These are phyloP conservation scores for Penicillium fimorum DNA, from an alignment of 495 filamentous ascomycete species.

Conservation along the genomic window DNA sequence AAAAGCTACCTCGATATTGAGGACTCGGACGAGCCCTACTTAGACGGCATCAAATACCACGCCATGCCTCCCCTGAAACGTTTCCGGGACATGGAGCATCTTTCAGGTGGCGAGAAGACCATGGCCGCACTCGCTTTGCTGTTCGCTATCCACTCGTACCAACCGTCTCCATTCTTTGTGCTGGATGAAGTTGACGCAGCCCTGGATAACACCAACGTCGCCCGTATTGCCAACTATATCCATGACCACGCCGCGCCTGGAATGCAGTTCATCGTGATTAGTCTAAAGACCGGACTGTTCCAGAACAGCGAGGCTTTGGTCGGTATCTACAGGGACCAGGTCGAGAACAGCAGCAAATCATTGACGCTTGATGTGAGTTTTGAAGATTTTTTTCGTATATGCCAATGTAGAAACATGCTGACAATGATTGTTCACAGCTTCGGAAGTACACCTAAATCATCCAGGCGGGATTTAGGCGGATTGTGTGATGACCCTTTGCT, in stretches of 20 bases:
- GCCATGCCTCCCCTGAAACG: constrained; percentile 98
- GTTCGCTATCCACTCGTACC: constrained; percentile 93
- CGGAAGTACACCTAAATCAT: constrained; percentile 45
- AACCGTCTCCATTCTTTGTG: constrained; percentile 95
- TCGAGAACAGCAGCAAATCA: constrained; percentile 80
- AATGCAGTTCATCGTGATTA: constrained; percentile 99
- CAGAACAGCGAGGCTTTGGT: constrained; percentile 91
- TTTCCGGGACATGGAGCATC: constrained; percentile 98
- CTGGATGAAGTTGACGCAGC: constrained; percentile 98
- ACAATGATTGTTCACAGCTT: constrained; percentile 28
- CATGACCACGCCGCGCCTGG: constrained; percentile 89
- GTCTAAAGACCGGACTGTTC: constrained; percentile 89
- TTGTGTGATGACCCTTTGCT: constrained; percentile 18
- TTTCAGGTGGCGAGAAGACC: constrained; percentile 97
- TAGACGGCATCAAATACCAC: constrained; percentile 94
- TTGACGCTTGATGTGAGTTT: constrained; percentile 91
- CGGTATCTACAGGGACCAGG: constrained; percentile 93
- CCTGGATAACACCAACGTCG: constrained; percentile 93
- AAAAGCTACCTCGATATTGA: constrained; percentile 82
- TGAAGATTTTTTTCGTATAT: not conserved
- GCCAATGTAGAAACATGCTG: not conserved
- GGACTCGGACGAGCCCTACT: constrained; percentile 86
- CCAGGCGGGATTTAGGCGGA: constrained; percentile 10
- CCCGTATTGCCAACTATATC: constrained; percentile 93
- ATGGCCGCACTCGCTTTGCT: constrained; percentile 95